These are phyloP conservation scores for Populus hybrid DNA, from an alignment of 441 rosid genomes.

Conservation along the genomic window DNA sequence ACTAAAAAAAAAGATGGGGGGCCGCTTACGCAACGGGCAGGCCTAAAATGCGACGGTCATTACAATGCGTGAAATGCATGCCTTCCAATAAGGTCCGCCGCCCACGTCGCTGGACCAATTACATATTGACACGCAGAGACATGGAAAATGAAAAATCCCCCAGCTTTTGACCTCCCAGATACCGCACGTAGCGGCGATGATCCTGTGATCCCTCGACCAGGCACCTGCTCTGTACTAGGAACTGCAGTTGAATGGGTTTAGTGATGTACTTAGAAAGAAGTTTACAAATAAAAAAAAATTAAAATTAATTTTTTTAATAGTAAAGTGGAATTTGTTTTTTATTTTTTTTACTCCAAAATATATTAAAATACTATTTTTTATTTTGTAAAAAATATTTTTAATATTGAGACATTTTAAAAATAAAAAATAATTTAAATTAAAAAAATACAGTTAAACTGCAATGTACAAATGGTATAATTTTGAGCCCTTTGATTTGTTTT, in stretches of 20 bases:
- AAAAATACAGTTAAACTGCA: too few species aligned
- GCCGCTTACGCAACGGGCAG: constrained; percentile 28
- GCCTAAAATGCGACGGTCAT: background rate
- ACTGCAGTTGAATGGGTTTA: background rate
- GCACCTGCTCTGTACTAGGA: background rate
- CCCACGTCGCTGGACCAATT: background rate
- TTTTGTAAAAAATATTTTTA: too few species aligned
- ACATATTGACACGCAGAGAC: background rate
- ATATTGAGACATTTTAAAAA: too few species aligned
- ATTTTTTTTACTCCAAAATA: too few species aligned
- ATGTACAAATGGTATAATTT: background rate
- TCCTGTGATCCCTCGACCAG: constrained; percentile 12
- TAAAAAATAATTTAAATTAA: too few species aligned
- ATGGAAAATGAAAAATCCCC: background rate
- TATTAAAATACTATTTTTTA: too few species aligned
- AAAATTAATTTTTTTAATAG: too few species aligned
- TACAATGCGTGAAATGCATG: constrained; percentile 1
- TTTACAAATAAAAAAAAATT: background rate
- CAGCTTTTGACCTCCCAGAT: constrained; percentile 24
- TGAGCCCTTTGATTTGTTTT: background rate
- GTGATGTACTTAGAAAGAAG: background rate
- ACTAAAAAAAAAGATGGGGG: constrained; percentile 4
- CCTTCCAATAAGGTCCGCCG: background rate
- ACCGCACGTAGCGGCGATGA: constrained; percentile 39
- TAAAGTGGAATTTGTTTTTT: too few species aligned